Conservation (phyloP, 1,139 yeast genomes). For the Protomyces gravidus region DNA sequence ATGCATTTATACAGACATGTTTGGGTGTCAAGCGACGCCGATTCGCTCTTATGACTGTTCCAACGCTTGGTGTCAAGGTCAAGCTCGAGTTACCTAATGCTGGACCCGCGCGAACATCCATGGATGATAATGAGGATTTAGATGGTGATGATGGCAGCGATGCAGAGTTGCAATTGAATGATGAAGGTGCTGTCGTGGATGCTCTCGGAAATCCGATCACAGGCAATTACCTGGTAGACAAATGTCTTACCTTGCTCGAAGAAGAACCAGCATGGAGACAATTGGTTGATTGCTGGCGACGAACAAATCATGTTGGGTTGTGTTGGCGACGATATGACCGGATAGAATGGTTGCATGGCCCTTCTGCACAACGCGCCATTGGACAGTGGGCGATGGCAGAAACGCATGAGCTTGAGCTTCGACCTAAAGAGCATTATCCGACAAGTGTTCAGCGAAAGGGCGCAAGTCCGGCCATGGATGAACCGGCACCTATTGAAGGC, state of each 20-base stretch:
- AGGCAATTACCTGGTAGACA: constrained; percentile 36
- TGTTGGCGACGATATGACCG: constrained; percentile 68
- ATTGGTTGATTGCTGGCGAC: constrained; percentile 37
- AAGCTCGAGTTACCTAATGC: constrained; percentile 46
- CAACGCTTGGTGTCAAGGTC: constrained; percentile 47
- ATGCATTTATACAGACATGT: constrained; percentile 52
- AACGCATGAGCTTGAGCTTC: constrained; percentile 54
- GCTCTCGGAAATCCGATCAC: constrained; percentile 34
- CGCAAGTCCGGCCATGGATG: constrained; percentile 38
- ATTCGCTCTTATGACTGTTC: constrained; percentile 48
- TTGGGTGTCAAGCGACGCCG: constrained; percentile 41
- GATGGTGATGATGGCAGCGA: constrained; percentile 5
- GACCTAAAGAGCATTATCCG: constrained; percentile 52
- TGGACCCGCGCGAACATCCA: not conserved
- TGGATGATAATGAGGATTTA: constrained; percentile 37
- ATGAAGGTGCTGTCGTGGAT: constrained; percentile 19
- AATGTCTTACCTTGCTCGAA: constrained; percentile 38
- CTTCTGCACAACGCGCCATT: constrained; percentile 49
- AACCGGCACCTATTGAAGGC: constrained; percentile 74
- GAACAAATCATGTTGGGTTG: constrained; percentile 47
- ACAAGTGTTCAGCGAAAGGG: constrained; percentile 34
- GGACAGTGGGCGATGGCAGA: constrained; percentile 46
- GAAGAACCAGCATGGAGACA: constrained; percentile 36
- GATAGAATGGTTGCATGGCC: constrained; percentile 66
- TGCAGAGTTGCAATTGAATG: constrained; percentile 7